Conservation (phyloP, 805 yeast species). For the Ogataea kodamae region DNA sequence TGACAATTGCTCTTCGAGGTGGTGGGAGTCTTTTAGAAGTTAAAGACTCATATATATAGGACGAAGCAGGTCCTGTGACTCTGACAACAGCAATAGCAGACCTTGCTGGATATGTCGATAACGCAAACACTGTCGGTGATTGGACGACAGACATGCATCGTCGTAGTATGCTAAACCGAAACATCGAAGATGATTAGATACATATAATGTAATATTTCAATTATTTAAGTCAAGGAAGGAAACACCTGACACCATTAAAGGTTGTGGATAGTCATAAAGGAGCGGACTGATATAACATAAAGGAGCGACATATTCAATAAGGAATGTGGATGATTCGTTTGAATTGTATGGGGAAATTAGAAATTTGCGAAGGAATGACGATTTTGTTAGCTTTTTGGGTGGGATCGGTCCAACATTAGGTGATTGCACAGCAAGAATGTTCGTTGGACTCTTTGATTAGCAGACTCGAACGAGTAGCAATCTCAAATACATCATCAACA, state of each 20-base stretch:
- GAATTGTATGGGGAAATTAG: constrained; percentile 3
- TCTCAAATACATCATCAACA: constrained; percentile 90
- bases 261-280: constrained; percentile 1
- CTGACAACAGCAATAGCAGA: constrained; percentile 88
- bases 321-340: too few relatives aligned
- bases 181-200: too few relatives aligned
- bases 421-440: constrained; percentile 41
- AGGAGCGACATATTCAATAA: too few relatives aligned
- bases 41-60: constrained; percentile 41
- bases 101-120: constrained; percentile 72
- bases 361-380: constrained; percentile 2
- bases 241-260: constrained; percentile 10
- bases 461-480: constrained; percentile 81
- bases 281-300: constrained; percentile 4
- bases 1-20: constrained; percentile 54
- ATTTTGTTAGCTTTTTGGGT: too few relatives aligned
- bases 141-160: too few relatives aligned
- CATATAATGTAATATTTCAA: constrained; percentile 8
- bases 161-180: too few relatives aligned
- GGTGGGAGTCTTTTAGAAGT: constrained; percentile 42
- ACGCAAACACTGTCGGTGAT: constrained; percentile 78
- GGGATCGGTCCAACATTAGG: too few relatives aligned
- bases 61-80: constrained; percentile 68
- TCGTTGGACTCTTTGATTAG: constrained; percentile 48
- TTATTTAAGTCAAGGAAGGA: too few relatives aligned